Conservation (phyloP, 306 rosid genomes). For the Geum urbanum region DNA sequence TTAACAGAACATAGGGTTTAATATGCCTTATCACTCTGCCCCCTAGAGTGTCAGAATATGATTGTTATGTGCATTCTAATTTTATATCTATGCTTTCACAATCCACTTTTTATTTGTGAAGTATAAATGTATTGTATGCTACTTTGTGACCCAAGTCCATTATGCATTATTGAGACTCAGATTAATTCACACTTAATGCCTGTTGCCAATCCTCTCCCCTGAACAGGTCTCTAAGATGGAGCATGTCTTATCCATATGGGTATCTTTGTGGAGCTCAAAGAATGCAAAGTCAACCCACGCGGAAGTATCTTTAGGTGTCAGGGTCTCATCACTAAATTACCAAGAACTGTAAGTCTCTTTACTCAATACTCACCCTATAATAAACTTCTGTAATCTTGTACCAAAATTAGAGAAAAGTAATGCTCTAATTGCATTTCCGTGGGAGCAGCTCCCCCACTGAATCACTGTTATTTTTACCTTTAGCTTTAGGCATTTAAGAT, state of each 20-base stretch:
- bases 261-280: constrained; percentile 51
- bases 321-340: constrained; percentile 67
- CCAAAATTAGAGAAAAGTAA: not conserved
- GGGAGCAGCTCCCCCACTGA: constrained; percentile 17
- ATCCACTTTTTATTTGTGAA: not conserved
- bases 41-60: not conserved
- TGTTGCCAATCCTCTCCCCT: constrained; percentile 80
- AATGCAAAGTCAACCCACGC: constrained; percentile 30
- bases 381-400: constrained; percentile 10
- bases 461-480: constrained; percentile 2
- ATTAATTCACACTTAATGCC: constrained; percentile 19
- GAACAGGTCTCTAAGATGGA: constrained; percentile 76
- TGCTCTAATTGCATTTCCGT: constrained; percentile 11
- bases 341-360: constrained; percentile 59
- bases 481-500: constrained; percentile 6
- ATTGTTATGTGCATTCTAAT: not conserved
- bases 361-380: not conserved
- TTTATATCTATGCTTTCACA: not conserved
- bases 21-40: not conserved
- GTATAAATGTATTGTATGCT: not conserved
- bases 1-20: not conserved
- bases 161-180: not conserved
- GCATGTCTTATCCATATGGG: constrained; percentile 61
- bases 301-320: constrained; percentile 53
- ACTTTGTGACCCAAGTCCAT: not conserved